Base-by-base conservation (phyloP, 352 stramenopile species). In the Pythium coloratum region DNA sequence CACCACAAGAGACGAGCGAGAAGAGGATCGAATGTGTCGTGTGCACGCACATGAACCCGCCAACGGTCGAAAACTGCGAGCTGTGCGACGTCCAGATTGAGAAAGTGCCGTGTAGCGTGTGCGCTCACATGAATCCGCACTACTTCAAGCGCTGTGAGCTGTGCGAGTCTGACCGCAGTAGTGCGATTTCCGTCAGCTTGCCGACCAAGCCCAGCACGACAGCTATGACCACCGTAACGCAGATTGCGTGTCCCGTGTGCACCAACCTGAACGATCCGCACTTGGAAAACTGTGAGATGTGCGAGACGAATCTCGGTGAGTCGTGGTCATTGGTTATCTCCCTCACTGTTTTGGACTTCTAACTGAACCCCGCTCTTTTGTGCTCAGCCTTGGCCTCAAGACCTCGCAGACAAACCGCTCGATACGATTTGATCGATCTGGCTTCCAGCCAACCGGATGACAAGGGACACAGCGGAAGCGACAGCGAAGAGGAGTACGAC, bases 241-340 rank as follows among this genome's bases (percentile, higher is more conserved):
- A 30, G 13, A 34, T 69, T 20, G 20, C 49, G 10, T 70, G 64
- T n/a, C 65, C 70, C 3, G 75, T 89, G 6, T 90, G 82, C 64
- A 90, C 82, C 26, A 87, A 84, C 60, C 71, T 84, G 32, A 90
- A 90, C 55, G 62, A 64, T 20, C 20, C 49, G 4, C 58, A 63
- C 30, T 67, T 76, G 13, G 67, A 65, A 7, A 69, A 70, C 16
- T 90, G 82, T 60, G 78, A 84, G 46, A 69, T 90, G 20, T 90
- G 82, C 50, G 78, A 90, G 40, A 79, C 80, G 0, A 72, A 75
- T 46, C 42, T 69, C 1, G 42, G 62, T 62, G 46, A 33, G 62
- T 67, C n/a, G 20, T 24, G 20, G 20, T 24, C 20, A 24, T 24
- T 24, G 20, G 20, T 0, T 24, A 24, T 24, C 20, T 24, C 20